Base-by-base conservation (phyloP, 2,329 filamentous ascomycete genomes). In the Rasamsonia emersonii region DNA sequence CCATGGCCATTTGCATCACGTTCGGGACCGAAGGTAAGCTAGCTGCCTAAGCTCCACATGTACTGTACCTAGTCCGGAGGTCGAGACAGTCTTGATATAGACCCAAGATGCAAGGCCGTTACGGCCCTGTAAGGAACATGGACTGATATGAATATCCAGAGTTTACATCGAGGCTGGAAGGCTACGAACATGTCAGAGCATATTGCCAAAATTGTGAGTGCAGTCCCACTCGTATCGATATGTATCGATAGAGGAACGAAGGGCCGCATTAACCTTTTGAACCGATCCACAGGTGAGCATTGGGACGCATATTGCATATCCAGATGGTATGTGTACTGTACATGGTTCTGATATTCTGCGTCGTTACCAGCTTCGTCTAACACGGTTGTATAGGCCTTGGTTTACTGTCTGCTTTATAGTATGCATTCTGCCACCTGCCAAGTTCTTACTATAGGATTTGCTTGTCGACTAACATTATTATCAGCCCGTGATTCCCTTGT, bases 381-480 rank as follows among this genome's bases (percentile, higher is more conserved):
- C 36, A 14, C 15, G 14, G 15, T 20, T 9, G 16, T 11, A 3
- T 27, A 61, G 58, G 58, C 59, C 62, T 2, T 66, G 59, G 44
- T 65, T 66, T 35, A 66, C 62, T 14, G 39, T 66, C 27, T 66
- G 62, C 49, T 66, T 62, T 30, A 40, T 66, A 40, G 57, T 59
- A 49, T 42, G 56, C 18, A 17, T 37, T 18, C 24, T 35, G 10
- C 39, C 36, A 46, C 21, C 16, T 9, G 23, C 8, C 11, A 18
- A 21, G 17, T 9, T 35, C 4, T 19, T 14, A 17, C 24, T 20
- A 11, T 17, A 32, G 11, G 8, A 30, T 29, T 30, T n/a, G n/a
- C 16, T 10, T 4, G 10, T 11, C 11, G 16, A 9, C 18, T 28
- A 15, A 17, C 28, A 20, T 13, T 21, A 8, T 13, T 23, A 31